These are phyloP conservation scores for Penicillium sp. DNA, from an alignment of 2,329 filamentous ascomycete species.

Conservation along the genomic window DNA sequence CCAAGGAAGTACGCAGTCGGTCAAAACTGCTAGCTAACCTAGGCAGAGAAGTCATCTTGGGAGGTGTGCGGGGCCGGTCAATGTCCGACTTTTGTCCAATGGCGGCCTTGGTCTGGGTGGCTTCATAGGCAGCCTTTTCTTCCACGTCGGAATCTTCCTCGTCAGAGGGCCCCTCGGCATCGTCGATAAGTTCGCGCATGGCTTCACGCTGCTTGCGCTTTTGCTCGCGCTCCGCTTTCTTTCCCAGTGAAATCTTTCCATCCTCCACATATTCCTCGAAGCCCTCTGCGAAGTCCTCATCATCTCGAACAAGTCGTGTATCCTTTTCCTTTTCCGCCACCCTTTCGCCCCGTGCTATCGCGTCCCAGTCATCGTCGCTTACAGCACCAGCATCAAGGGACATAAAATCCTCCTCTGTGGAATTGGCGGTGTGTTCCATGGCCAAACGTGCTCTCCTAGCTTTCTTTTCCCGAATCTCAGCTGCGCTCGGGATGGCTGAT, in stretches of 20 bases:
- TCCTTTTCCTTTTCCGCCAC: constrained; percentile 62
- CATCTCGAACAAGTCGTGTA: constrained; percentile 75
- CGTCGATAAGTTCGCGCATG: constrained; percentile 80
- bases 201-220: constrained; percentile 66
- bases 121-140: constrained; percentile 78
- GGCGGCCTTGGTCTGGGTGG: constrained; percentile 81
- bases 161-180: constrained; percentile 68
- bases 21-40: constrained; percentile 68
- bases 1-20: constrained; percentile 62
- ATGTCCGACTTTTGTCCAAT: constrained; percentile 56
- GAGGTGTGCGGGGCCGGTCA: constrained; percentile 58
- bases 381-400: constrained; percentile 40
- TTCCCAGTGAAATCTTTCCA: constrained; percentile 74
- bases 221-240: constrained; percentile 74
- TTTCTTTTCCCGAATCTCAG: constrained; percentile 89
- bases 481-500: constrained; percentile 70
- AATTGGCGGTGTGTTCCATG: constrained; percentile 66
- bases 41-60: constrained; percentile 76
- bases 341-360: constrained; percentile 53
- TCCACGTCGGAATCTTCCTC: constrained; percentile 66
- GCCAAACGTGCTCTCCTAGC: constrained; percentile 81
- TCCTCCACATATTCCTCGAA: constrained; percentile 92
- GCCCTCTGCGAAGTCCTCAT: constrained; percentile 90
- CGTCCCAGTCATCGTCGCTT: constrained; percentile 45
- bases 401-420: constrained; percentile 62